phyloP scores from a whole-genome alignment of 1,284 basidiomycete genomes.

The Ganoderma resinaceum region DNA sequence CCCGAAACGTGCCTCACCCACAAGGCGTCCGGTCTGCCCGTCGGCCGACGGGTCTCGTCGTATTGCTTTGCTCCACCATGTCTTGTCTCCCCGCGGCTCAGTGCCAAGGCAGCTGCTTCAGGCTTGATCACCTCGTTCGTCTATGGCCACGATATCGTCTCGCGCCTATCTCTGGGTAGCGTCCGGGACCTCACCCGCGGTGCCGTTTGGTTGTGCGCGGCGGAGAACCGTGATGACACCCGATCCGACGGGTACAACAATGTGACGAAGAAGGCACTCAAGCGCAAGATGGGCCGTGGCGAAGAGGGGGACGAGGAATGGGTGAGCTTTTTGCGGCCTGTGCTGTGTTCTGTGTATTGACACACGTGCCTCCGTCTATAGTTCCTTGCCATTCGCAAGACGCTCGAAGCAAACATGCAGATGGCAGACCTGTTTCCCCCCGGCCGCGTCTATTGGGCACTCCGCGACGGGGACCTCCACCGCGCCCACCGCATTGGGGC shows the following conservation, averaged over 20 bases:
- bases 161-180: slow-evolving; percentile 79
- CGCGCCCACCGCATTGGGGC: slow-evolving; percentile 51
- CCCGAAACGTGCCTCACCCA: slow-evolving; percentile 78
- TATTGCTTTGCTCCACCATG: slow-evolving; percentile 86
- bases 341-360: not conserved
- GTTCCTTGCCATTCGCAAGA: slow-evolving; percentile 83
- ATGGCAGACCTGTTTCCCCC: slow-evolving; percentile 79
- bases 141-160: slow-evolving; percentile 84
- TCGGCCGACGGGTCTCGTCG: slow-evolving; percentile 70
- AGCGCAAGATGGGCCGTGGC: slow-evolving; percentile 63
- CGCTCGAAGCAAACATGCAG: slow-evolving; percentile 86
- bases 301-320: slow-evolving; percentile 65
- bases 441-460: slow-evolving; percentile 80
- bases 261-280: slow-evolving; percentile 65
- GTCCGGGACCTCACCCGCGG: slow-evolving; percentile 81
- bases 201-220: slow-evolving; percentile 81
- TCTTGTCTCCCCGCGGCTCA: slow-evolving; percentile 37
- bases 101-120: slow-evolving; percentile 32
- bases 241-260: slow-evolving; percentile 59
- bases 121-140: slow-evolving; percentile 77
- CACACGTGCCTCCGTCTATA: slow-evolving; percentile 35
- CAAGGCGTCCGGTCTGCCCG: slow-evolving; percentile 72
- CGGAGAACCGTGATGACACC: slow-evolving; percentile 48
- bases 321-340: slow-evolving; percentile 49
- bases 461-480: slow-evolving; percentile 72